phyloP scores from a whole-genome alignment of 1,284 basidiomycete species.

The Meira miltonrushii region DNA sequence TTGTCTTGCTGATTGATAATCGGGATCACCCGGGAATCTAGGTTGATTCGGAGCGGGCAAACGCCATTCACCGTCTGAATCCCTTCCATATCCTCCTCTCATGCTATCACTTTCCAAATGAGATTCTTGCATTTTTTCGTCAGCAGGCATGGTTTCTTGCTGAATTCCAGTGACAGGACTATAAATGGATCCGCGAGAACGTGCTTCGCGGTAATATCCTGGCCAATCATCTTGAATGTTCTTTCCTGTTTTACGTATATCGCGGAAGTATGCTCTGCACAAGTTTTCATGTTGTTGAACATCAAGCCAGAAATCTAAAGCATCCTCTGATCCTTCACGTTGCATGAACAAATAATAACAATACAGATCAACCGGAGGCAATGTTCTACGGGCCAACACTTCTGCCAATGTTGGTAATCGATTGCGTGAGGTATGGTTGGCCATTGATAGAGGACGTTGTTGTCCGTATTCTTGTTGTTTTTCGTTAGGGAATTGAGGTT shows the following conservation, averaged over 20 bases:
- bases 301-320: slow-evolving; percentile 96
- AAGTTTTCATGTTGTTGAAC: slow-evolving; percentile 98
- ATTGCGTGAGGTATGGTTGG: slow-evolving; percentile 22
- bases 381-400: slow-evolving; percentile 58
- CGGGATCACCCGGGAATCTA: slow-evolving; percentile 47
- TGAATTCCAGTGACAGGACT: slow-evolving; percentile 75
- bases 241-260: slow-evolving; percentile 85
- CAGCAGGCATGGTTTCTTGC: slow-evolving; percentile 9
- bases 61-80: slow-evolving; percentile 9
- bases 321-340: slow-evolving; percentile 87
- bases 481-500: background rate
- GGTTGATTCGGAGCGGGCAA: slow-evolving; percentile 18
- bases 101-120: slow-evolving; percentile 17
- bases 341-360: slow-evolving; percentile 75
- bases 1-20: slow-evolving; percentile 24
- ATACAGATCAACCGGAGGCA: slow-evolving; percentile 92
- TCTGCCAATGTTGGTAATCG: slow-evolving; percentile 53
- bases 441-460: slow-evolving; percentile 2
- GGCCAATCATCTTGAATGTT: slow-evolving; percentile 94
- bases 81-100: slow-evolving; percentile 19
- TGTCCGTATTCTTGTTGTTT: background rate
- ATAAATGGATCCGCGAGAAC: slow-evolving; percentile 79
- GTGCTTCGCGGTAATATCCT: slow-evolving; percentile 68
- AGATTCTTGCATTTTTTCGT: slow-evolving; percentile 6
- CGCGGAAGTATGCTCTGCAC: slow-evolving; percentile 96